phyloP scores from a whole-genome alignment of 345 rosid species.

The Jatropha curcas region DNA sequence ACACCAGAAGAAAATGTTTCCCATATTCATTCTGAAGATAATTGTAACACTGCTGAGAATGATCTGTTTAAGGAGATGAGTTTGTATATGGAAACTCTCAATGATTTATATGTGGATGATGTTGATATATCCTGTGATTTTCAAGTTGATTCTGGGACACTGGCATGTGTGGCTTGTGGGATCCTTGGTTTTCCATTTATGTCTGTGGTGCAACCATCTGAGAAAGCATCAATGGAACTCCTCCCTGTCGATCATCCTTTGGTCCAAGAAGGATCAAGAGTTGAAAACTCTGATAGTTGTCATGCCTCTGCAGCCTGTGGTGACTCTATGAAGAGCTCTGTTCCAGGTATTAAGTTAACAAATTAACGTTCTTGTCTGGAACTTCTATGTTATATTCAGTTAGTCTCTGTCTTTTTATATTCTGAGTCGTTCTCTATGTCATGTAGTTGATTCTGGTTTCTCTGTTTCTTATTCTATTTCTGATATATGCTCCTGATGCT shows the following conservation, averaged over 20 bases:
- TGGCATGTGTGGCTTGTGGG: slow-evolving; percentile 96
- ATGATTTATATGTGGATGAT: slow-evolving; percentile 63
- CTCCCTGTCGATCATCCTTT: slow-evolving; percentile 25
- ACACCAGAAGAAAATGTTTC: slow-evolving; percentile 36
- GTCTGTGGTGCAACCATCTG: slow-evolving; percentile 83
- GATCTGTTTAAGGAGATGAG: slow-evolving; percentile 76
- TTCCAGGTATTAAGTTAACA: slow-evolving; percentile 37
- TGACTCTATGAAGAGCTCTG: slow-evolving; percentile 21
- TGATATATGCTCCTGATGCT: not conserved
- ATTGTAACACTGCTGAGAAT: slow-evolving; percentile 30
- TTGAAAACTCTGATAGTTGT: slow-evolving; percentile 14
- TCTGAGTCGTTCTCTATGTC: not conserved
- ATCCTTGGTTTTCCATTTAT: slow-evolving; percentile 98
- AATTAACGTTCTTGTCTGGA: not conserved
- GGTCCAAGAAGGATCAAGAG: slow-evolving; percentile 20
- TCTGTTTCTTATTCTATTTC: not conserved
- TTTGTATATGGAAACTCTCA: slow-evolving; percentile 76
- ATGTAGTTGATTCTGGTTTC: not conserved
- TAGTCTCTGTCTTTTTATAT: not conserved
- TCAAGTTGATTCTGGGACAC: slow-evolving; percentile 85
- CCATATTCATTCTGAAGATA: slow-evolving; percentile 35
- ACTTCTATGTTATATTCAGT: not conserved
- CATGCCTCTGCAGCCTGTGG: slow-evolving; percentile 17
- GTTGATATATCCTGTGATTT: slow-evolving; percentile 77
- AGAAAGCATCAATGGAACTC: slow-evolving; percentile 43